Evolutionary conservation across 2,329 filamentous ascomycete species (phyloP).

Genomic region (Blumeria hordei): DNA sequence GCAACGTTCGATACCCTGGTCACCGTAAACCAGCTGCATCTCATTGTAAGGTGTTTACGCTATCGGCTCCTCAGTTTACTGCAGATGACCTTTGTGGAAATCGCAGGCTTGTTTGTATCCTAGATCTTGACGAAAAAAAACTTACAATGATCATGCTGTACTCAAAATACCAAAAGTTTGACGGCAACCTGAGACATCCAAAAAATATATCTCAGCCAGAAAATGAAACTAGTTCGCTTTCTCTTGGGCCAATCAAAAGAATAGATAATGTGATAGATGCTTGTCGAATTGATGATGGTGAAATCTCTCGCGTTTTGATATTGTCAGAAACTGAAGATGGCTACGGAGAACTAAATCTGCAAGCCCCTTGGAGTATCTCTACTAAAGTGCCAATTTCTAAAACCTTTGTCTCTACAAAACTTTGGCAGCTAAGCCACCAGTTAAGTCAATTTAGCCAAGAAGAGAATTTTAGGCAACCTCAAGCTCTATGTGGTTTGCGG

Average conservation of each 20-base stretch:
- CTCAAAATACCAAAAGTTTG: conserved; percentile 16
- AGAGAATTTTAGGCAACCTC: conserved; percentile 10
- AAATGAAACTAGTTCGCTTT: conserved; percentile 12
- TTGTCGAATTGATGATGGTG: conserved; percentile 43
- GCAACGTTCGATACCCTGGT: conserved; percentile 34
- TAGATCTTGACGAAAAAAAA: conserved; percentile 42
- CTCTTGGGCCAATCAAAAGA: conserved; percentile 14
- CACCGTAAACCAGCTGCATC: conserved; percentile 26
- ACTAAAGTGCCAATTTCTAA: conserved; percentile 39
- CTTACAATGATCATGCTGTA: conserved; percentile 42
- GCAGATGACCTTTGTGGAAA: conserved; percentile 27
- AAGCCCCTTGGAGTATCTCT: conserved; percentile 51
- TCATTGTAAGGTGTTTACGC: conserved; percentile 41
- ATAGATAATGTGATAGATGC: conserved; percentile 48
- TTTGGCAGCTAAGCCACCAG: conserved; percentile 31
- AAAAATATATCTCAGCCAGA: conserved; percentile 12
- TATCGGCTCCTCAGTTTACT: conserved; percentile 32
- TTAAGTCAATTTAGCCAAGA: conserved; percentile 22
- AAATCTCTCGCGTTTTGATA: conserved; percentile 42
- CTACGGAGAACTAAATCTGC: conserved; percentile 41
- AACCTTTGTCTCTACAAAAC: conserved; percentile 32
- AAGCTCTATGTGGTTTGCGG: conserved; percentile 22
- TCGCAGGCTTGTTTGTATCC: conserved; percentile 40
- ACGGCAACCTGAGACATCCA: conserved; percentile 3
- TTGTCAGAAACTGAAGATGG: conserved; percentile 41